Conservation (phyloP, 1,284 basidiomycete species). For the Gomphus bonarii region DNA sequence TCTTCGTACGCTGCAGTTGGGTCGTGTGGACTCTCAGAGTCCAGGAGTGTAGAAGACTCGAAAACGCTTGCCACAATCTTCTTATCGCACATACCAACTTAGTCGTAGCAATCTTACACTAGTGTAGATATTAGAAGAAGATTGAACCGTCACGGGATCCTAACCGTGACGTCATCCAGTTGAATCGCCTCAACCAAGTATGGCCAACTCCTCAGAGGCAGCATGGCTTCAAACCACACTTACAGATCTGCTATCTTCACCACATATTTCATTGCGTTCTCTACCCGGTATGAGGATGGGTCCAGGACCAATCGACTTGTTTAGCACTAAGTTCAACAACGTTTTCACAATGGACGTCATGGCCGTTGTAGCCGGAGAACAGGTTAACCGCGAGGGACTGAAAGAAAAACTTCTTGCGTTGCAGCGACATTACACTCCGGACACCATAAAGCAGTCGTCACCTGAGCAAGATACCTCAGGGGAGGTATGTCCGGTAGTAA, state of each 20-base stretch:
- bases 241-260: slow-evolving; percentile 1
- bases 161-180: background rate
- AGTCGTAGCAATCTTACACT: too few species aligned
- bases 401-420: slow-evolving; percentile 2
- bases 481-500: background rate
- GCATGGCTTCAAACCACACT: slow-evolving; percentile 6
- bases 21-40: too few species aligned
- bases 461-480: background rate
- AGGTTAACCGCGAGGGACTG: slow-evolving; percentile 1
- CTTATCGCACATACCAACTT: too few species aligned
- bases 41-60: too few species aligned
- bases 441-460: background rate
- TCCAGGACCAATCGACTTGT: slow-evolving; percentile 4
- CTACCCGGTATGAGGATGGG: slow-evolving; percentile 2
- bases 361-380: slow-evolving; percentile 3
- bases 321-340: slow-evolving; percentile 10
- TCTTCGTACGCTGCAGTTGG: too few species aligned
- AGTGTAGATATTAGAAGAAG: too few species aligned
- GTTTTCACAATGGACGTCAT: background rate
- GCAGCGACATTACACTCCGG: background rate
- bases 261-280: background rate
- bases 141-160: too few species aligned
- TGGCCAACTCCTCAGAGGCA: background rate
- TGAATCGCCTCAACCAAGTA: background rate
- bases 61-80: too few species aligned